These are phyloP conservation scores for Rutstroemia sp. DNA, from an alignment of 2,329 filamentous ascomycete genomes.

Conservation along the genomic window DNA sequence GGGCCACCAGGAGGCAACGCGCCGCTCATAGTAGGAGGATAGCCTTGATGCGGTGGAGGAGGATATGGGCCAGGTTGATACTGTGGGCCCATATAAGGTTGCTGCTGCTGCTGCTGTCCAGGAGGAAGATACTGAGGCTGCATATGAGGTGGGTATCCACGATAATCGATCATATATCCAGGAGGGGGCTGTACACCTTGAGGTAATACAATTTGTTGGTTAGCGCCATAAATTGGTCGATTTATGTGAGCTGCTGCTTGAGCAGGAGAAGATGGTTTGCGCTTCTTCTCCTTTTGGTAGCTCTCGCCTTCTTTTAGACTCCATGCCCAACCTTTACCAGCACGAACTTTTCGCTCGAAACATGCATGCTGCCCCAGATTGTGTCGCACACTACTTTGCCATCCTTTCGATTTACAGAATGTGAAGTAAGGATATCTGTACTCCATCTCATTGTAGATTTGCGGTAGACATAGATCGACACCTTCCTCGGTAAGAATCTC, in stretches of 20 bases:
- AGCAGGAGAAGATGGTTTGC: constrained; percentile 34
- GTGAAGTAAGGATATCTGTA: constrained; percentile 51
- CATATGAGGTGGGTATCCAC: constrained; percentile 18
- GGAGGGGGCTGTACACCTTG: not conserved
- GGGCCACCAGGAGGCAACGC: constrained; percentile 11
- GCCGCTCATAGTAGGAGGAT: constrained; percentile 6
- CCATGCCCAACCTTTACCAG: constrained; percentile 52
- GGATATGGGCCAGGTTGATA: constrained; percentile 10
- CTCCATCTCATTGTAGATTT: constrained; percentile 52
- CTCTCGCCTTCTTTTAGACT: constrained; percentile 43
- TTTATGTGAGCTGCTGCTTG: constrained; percentile 26
- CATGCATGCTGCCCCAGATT: constrained; percentile 50
- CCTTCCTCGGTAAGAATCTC: constrained; percentile 45
- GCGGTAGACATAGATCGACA: constrained; percentile 47
- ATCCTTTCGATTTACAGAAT: constrained; percentile 46
- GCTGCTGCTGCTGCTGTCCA: constrained; percentile 17
- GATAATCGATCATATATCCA: constrained; percentile 19
- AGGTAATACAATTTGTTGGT: constrained; percentile 9
- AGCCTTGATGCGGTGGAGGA: constrained; percentile 2
- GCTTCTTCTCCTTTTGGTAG: constrained; percentile 50
- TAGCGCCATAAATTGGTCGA: constrained; percentile 24
- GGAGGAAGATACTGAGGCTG: constrained; percentile 13
- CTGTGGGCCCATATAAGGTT: constrained; percentile 17
- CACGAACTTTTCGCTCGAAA: constrained; percentile 45
- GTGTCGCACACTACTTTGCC: constrained; percentile 56